Evolutionary conservation across 2,329 filamentous ascomycete species (phyloP), one percentile per base, ranked within the genome.

Genomic region (Bipolaris cookei): DNA sequence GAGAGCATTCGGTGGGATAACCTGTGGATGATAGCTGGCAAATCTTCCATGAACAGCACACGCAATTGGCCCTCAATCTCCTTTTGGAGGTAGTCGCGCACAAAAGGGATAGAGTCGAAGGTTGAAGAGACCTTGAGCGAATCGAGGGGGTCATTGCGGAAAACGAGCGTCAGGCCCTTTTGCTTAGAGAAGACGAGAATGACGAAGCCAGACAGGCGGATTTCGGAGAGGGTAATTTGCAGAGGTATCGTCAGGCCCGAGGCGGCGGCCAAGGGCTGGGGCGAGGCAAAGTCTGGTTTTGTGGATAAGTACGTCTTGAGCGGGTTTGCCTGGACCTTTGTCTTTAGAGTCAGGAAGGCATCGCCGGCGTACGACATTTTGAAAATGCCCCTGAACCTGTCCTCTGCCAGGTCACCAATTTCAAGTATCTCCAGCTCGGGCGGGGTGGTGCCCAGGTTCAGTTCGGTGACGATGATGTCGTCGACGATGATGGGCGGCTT

Each of bases 401-500:
- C 95, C 79, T 98, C 95, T 51, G 95, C 95, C 75, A 99, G 82
- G 78, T 99, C 95, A 56, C 95, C 95, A 77, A 99, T 96, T 82
- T 99, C 95, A 64, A 99, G 81, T 63, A 99, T 98, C 79, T 99
- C 95, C 70, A 99, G 81, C 74, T 98, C 92, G 10, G 95, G 95
- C 44, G 95, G 94, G 47, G 96, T 91, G 59, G 91, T 93, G 74
- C 95, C 95, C 61, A 99, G 85, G 79, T 99, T 99, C 77, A 99
- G 86, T 81, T 99, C 95, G 78, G 92, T 97, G 66, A 99, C 95
- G 76, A 97, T 86, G 80, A 99, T 98, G 79, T 99, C 95, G 84
- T 97, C 95, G 81, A 98, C 95, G 76, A 99, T 99, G 74, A 98
- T 98, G 59, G 95, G 95, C 55, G 95, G 95, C 74, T 98, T 98